Evolutionary conservation across 805 yeast species (phyloP).

Genomic region (Isabelozyma pseudorhagii): DNA sequence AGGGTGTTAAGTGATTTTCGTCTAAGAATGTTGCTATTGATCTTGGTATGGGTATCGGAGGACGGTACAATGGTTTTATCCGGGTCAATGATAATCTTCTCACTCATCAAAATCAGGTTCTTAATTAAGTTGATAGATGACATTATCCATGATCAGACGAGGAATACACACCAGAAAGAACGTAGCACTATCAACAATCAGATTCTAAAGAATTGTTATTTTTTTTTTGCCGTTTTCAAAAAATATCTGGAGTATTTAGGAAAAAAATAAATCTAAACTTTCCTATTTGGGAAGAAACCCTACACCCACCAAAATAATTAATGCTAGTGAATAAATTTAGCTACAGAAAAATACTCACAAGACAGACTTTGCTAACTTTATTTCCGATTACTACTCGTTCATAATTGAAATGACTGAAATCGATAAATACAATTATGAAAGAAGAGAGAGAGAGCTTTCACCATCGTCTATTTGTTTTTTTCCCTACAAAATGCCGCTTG

Average conservation of each 20-base stretch:
- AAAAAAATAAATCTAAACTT: no score
- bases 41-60: not conserved
- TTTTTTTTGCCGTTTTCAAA: no score
- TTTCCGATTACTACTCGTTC: no score
- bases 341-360: not conserved
- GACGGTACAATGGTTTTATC: conserved; percentile 10
- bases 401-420: no score
- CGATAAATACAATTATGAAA: no score
- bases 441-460: no score
- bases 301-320: no score
- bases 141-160: not conserved
- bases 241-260: not conserved
- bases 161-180: not conserved
- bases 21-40: not conserved
- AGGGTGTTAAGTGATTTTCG: not conserved
- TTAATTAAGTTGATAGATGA: conserved; percentile 3
- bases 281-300: not conserved
- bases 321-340: not conserved
- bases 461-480: no score
- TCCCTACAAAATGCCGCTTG: no score
- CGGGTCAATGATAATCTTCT: not conserved
- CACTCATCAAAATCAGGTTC: conserved; percentile 1
- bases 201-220: not conserved
- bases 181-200: not conserved
- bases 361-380: no score